A percentile compares a stretch with the other conserved stretches of the same genome.
Conservation (phyloP, 2,329 filamentous ascomycete species). For the Pseudophaeomoniella oleicola region DNA sequence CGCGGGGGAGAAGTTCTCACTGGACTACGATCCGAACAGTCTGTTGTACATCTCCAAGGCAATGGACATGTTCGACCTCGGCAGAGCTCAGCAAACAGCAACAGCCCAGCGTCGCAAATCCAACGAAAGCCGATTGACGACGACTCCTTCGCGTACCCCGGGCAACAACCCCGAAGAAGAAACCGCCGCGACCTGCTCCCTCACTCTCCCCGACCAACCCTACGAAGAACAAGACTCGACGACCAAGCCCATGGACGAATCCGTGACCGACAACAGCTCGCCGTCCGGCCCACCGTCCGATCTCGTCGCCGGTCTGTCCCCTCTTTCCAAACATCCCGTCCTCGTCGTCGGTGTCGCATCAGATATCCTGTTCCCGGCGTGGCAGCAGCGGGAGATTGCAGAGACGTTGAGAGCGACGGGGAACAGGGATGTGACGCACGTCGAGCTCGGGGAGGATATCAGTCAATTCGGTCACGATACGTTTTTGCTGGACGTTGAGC, state of each 20-base stretch:
- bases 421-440: constrained; percentile 68
- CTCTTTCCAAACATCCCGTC: constrained; percentile 61
- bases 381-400: constrained; percentile 93
- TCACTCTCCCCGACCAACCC: constrained; percentile 68
- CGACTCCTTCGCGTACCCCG: constrained; percentile 19
- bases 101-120: constrained; percentile 48
- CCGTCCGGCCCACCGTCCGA: constrained; percentile 55
- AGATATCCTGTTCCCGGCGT: constrained; percentile 92
- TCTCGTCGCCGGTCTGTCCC: constrained; percentile 58
- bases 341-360: constrained; percentile 89
- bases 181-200: constrained; percentile 44
- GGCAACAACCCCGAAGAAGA: constrained; percentile 14
- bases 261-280: constrained; percentile 13
- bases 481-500: constrained; percentile 80
- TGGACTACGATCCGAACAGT: constrained; percentile 93
- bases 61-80: constrained; percentile 95
- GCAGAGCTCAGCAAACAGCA: constrained; percentile 51
- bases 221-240: constrained; percentile 69
- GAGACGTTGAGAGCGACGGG: constrained; percentile 64
- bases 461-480: constrained; percentile 95
- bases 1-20: constrained; percentile 93
- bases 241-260: constrained; percentile 17
- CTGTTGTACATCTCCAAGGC: constrained; percentile 94
- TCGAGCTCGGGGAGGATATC: constrained; percentile 86
- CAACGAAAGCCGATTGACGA: constrained; percentile 43